Conservation (phyloP, 2,329 filamentous ascomycete species). For the Clonostachys chloroleuca region DNA sequence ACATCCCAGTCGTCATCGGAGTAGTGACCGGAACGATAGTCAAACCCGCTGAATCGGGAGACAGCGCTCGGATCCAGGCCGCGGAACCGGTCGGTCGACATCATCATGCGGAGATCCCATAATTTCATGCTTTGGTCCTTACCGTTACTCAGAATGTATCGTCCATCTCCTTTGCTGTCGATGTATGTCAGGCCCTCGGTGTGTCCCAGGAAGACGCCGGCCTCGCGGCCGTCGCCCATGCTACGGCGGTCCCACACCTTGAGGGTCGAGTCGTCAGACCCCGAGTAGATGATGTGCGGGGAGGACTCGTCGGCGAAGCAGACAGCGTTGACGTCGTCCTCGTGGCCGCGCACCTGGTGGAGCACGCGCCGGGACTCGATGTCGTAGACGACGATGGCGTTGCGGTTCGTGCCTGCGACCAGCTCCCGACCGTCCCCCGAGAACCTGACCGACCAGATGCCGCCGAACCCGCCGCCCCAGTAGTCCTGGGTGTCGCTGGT, state of each 20-base stretch:
- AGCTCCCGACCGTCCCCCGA: slow-evolving; percentile 88
- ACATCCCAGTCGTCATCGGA: slow-evolving; percentile 54
- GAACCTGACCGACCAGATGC: slow-evolving; percentile 88
- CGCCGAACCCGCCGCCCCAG: slow-evolving; percentile 35
- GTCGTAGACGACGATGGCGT: slow-evolving; percentile 85
- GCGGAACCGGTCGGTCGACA: slow-evolving; percentile 63
- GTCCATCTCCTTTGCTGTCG: slow-evolving; percentile 65
- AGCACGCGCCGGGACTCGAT: slow-evolving; percentile 76
- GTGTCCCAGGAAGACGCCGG: slow-evolving; percentile 63
- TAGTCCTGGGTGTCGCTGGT: neutral
- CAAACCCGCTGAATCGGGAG: slow-evolving; percentile 56
- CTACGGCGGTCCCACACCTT: slow-evolving; percentile 96
- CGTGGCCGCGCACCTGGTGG: slow-evolving; percentile 72
- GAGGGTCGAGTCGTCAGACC: slow-evolving; percentile 88
- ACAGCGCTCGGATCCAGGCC: slow-evolving; percentile 50
- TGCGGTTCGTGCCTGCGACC: slow-evolving; percentile 79
- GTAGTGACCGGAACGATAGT: slow-evolving; percentile 69
- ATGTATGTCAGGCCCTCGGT: slow-evolving; percentile 65
- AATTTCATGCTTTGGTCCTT: slow-evolving; percentile 98
- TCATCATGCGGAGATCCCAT: slow-evolving; percentile 91
- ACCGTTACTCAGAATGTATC: slow-evolving; percentile 87
- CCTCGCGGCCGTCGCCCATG: slow-evolving; percentile 76
- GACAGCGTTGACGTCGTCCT: slow-evolving; percentile 91
- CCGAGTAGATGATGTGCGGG: slow-evolving; percentile 92
- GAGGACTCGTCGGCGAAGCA: slow-evolving; percentile 88